phyloP scores from a whole-genome alignment of 176 grass and related monocot species.

The Zea luxurians region DNA sequence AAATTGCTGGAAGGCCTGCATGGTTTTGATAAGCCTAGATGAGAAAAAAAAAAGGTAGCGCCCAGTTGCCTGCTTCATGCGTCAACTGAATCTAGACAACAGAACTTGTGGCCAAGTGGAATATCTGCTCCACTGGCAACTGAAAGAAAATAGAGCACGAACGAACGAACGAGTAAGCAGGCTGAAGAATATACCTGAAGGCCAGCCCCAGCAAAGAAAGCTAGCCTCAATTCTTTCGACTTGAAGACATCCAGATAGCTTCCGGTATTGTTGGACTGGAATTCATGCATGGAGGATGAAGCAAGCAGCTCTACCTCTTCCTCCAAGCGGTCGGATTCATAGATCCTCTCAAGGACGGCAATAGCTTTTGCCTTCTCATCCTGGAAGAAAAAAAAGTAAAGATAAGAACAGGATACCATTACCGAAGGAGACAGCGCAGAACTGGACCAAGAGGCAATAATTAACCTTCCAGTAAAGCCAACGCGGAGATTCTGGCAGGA shows the following conservation, averaged over 20 bases:
- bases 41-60: background rate
- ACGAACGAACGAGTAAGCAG: background rate
- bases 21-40: background rate
- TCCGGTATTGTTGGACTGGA: constrained; percentile 47
- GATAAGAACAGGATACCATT: background rate
- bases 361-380: constrained; percentile 82
- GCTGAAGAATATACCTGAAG: constrained; percentile 63
- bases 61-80: background rate
- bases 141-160: background rate
- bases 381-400: constrained; percentile 50
- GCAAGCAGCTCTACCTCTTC: constrained; percentile 80
- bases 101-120: constrained; percentile 2
- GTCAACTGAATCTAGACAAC: background rate
- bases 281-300: constrained; percentile 68
- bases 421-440: constrained; percentile 15
- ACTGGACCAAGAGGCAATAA: constrained; percentile 1
- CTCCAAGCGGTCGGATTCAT: constrained; percentile 66
- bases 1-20: constrained; percentile 95
- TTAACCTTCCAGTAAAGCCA: constrained; percentile 95
- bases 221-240: constrained; percentile 81
- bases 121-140: background rate
- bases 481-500: constrained; percentile 90
- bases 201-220: constrained; percentile 89
- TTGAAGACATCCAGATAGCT: constrained; percentile 79
- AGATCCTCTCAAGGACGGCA: constrained; percentile 75